These are phyloP conservation scores for Pseudoturritis turrita DNA, from an alignment of 345 rosid species.

Conservation along the genomic window DNA sequence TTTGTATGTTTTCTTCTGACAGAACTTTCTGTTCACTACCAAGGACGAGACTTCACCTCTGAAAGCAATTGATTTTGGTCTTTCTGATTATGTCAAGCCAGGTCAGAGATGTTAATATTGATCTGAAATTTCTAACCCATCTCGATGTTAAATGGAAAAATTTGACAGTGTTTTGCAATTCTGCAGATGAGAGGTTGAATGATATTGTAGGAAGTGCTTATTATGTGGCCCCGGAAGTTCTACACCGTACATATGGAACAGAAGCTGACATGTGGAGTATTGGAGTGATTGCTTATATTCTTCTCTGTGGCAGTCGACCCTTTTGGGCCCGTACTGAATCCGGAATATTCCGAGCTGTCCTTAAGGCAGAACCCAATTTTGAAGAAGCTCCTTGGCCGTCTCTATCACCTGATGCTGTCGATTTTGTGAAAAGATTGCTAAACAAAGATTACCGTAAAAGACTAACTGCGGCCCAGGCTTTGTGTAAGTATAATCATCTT, in stretches of 20 bases:
- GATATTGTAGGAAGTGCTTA: constrained; percentile 99
- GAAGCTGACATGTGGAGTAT: constrained; percentile 99
- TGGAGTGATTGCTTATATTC: constrained; percentile 94
- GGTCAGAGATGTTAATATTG: constrained; percentile 45
- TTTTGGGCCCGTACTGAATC: constrained; percentile 99
- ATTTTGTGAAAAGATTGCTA: constrained; percentile 84
- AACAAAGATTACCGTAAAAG: constrained; percentile 96
- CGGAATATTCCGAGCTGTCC: constrained; percentile 84
- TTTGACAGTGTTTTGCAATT: not conserved
- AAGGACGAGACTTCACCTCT: constrained; percentile 72
- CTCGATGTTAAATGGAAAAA: constrained; percentile 3
- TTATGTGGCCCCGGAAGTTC: constrained; percentile 96
- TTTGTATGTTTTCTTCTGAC: constrained; percentile 32
- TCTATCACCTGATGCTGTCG: constrained; percentile 74
- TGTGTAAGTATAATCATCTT: constrained; percentile 52
- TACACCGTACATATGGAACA: constrained; percentile 89
- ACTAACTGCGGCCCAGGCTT: constrained; percentile 90
- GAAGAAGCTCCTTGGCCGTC: constrained; percentile 98
- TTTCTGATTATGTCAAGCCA: constrained; percentile 95
- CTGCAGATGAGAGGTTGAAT: constrained; percentile 89
- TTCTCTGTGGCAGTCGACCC: constrained; percentile 93
- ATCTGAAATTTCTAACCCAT: not conserved
- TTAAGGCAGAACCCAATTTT: constrained; percentile 89
- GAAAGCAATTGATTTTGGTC: constrained; percentile 97
- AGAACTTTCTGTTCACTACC: constrained; percentile 83